phyloP scores from a whole-genome alignment of 495 filamentous ascomycete species.

The Penicillium desertorum region DNA sequence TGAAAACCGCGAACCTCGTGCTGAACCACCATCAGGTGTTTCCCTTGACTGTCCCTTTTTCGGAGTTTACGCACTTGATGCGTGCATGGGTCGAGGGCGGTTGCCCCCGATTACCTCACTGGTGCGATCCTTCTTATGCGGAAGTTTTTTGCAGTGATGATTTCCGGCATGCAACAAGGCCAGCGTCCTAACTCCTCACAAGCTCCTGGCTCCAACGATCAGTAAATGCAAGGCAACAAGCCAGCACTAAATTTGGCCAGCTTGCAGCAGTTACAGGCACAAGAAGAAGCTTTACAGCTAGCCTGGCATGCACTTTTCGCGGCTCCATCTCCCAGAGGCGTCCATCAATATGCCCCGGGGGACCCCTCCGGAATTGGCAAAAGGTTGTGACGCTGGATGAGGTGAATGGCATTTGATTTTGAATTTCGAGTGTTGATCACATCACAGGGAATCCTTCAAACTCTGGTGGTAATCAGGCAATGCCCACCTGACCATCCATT shows the following conservation, averaged over 20 bases:
- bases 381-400: no score
- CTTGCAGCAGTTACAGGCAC: conserved; percentile 56
- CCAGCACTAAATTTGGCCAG: conserved; percentile 63
- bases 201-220: conserved; percentile 23
- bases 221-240: conserved; percentile 35
- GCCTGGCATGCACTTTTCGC: conserved; percentile 68
- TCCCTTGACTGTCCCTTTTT: no score
- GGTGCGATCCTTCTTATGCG: conserved; percentile 47
- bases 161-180: conserved; percentile 39
- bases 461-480: no score
- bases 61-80: no score
- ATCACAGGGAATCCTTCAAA: no score
- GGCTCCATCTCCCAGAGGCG: conserved; percentile 67
- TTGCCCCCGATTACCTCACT: conserved; percentile 55
- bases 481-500: no score
- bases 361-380: no score
- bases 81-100: background rate
- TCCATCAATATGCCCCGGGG: conserved; percentile 56
- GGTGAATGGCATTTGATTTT: no score
- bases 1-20: no score
- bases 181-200: conserved; percentile 31
- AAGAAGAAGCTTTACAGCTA: conserved; percentile 45
- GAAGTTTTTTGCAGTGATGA: conserved; percentile 43
- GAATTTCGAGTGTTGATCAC: no score
- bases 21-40: no score